These are phyloP conservation scores for Exobasidium cylindrosporum DNA, from an alignment of 1,284 basidiomycete species.

Conservation along the genomic window DNA sequence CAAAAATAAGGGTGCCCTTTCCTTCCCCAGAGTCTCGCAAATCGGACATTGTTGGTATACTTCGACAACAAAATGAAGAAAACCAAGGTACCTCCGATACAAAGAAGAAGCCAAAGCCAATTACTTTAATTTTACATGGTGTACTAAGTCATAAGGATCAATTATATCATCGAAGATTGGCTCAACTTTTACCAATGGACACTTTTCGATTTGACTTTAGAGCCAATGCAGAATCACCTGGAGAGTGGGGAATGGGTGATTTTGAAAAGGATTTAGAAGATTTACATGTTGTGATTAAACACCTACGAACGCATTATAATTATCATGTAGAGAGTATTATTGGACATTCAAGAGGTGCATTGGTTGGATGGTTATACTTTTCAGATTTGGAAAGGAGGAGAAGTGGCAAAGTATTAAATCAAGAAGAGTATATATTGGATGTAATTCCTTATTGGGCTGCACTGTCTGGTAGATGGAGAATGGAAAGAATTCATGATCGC, in stretches of 20 bases:
- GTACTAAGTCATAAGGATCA: conserved; percentile 62
- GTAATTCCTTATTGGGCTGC: conserved; percentile 62
- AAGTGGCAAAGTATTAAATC: background rate
- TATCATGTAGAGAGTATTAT: conserved; percentile 16
- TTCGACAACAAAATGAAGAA: background rate
- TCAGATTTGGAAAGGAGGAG: conserved; percentile 9
- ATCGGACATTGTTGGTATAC: background rate
- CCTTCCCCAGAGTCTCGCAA: background rate
- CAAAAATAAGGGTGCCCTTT: background rate
- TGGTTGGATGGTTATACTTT: conserved; percentile 12
- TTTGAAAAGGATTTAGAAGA: conserved; percentile 30
- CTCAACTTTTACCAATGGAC: conserved; percentile 67
- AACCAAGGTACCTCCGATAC: background rate
- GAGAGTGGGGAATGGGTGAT: conserved; percentile 16
- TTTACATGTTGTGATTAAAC: conserved; percentile 22
- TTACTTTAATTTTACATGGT: conserved; percentile 44
- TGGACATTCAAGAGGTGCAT: conserved; percentile 2
- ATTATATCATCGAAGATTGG: conserved; percentile 72
- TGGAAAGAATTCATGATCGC: conserved; percentile 37
- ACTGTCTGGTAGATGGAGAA: conserved; percentile 30
- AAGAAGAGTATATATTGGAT: conserved; percentile 14
- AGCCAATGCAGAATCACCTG: background rate
- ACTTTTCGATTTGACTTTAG: conserved; percentile 81
- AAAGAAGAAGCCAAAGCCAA: background rate
- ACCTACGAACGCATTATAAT: conserved; percentile 22